Conservation (phyloP, 495 filamentous ascomycete genomes). For the Neurospora sp. region DNA sequence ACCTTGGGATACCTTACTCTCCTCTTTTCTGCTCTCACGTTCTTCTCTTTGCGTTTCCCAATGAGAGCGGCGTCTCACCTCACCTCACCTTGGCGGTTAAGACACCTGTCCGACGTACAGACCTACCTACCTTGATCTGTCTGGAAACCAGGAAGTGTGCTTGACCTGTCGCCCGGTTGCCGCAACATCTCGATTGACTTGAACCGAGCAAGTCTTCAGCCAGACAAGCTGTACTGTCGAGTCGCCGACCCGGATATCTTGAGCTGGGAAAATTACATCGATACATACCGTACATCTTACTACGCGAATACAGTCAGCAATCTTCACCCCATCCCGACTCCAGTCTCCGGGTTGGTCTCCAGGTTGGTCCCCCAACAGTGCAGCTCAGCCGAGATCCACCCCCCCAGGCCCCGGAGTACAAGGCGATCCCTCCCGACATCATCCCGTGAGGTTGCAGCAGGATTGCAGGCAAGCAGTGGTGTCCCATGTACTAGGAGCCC, state of each 20-base stretch:
- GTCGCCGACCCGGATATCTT: background rate
- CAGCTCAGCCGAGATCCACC: background rate
- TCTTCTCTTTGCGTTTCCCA: background rate
- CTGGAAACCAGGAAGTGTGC: background rate
- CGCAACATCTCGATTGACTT: background rate
- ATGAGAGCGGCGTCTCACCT: background rate
- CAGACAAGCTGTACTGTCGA: background rate
- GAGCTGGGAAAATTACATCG: background rate
- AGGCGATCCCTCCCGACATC: background rate
- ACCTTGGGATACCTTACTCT: conserved; percentile 10
- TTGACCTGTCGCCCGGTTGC: background rate
- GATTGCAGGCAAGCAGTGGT: background rate
- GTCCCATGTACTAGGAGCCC: background rate
- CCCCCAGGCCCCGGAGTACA: background rate
- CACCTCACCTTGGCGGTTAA: background rate
- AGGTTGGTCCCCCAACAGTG: background rate
- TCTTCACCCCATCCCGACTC: background rate
- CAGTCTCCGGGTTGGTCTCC: background rate
- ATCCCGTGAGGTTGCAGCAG: background rate
- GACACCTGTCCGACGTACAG: background rate
- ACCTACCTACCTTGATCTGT: background rate
- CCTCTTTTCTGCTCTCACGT: background rate
- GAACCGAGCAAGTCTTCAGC: background rate
- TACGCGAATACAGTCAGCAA: background rate
- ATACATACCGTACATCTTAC: background rate